Conservation (phyloP, 2,329 filamentous ascomycete genomes). For the Dactylellina drechsleri region DNA sequence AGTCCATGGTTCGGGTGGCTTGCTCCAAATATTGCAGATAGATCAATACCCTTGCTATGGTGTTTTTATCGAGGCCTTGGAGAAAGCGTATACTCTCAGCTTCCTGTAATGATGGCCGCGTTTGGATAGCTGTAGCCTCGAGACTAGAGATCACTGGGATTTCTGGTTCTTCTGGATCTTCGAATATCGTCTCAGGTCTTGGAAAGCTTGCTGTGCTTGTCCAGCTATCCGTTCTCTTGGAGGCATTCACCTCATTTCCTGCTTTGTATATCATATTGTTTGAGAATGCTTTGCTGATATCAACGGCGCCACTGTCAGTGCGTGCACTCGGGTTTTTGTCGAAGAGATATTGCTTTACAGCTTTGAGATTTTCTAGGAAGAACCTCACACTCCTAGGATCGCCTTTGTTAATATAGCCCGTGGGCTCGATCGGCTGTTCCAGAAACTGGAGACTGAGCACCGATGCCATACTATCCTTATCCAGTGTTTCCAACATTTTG, state of each 20-base stretch:
- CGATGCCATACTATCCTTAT: neutral
- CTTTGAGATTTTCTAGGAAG: neutral
- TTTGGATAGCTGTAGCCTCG: neutral
- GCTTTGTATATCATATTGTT: neutral
- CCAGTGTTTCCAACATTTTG: neutral
- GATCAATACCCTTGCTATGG: neutral
- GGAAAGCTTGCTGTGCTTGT: neutral
- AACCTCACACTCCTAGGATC: neutral
- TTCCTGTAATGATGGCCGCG: neutral
- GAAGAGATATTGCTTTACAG: neutral
- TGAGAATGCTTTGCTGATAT: neutral
- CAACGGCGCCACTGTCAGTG: neutral
- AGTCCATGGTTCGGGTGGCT: constrained; percentile 13
- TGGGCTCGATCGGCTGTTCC: neutral
- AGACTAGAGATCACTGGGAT: neutral
- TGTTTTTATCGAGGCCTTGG: neutral
- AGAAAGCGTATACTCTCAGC: neutral
- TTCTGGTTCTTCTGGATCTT: constrained; percentile 5
- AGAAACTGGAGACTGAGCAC: neutral
- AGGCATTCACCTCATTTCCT: neutral
- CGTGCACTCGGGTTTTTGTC: neutral
- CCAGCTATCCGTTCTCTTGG: neutral
- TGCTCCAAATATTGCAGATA: constrained; percentile 12
- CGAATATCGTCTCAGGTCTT: constrained; percentile 2
- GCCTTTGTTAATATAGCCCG: neutral